A percentile compares a stretch with the other conserved stretches of the same genome.
These are phyloP conservation scores for Aspergillus steynii DNA, from an alignment of 495 filamentous ascomycete genomes.

Conservation along the genomic window DNA sequence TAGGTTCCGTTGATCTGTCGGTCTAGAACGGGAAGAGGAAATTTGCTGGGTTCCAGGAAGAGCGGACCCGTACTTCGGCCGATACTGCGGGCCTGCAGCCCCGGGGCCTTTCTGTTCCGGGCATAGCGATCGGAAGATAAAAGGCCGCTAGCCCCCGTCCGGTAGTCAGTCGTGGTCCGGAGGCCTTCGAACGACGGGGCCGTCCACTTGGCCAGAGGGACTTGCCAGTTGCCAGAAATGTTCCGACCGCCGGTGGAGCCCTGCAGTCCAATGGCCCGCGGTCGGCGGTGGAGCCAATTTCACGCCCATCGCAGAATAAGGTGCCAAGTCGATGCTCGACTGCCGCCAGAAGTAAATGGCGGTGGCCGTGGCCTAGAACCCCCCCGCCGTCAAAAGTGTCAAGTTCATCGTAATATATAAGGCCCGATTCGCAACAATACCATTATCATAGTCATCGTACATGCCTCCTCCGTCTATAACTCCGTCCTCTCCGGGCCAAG, in stretches of 20 bases:
- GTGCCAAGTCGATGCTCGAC: constrained; percentile 3
- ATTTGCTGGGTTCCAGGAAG: not conserved
- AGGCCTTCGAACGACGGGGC: not conserved
- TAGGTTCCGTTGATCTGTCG: constrained; percentile 23
- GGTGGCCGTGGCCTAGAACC: constrained; percentile 28
- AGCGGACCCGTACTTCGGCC: not conserved
- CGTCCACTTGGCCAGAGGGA: too few species aligned
- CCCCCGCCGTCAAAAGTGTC: constrained; percentile 9
- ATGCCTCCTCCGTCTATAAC: not conserved
- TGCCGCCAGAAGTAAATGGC: constrained; percentile 12
- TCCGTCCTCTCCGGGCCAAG: too few species aligned
- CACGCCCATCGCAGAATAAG: not conserved
- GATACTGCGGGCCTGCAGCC: not conserved
- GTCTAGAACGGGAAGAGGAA: constrained; percentile 24
- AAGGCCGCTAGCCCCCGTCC: not conserved
- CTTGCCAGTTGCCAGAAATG: too few species aligned
- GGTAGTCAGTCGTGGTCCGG: not conserved
- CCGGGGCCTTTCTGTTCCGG: too few species aligned
- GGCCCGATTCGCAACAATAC: constrained; percentile 4
- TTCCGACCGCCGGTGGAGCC: too few species aligned
- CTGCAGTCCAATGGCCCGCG: too few species aligned
- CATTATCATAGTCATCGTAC: constrained; percentile 6
- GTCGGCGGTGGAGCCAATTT: too few species aligned
- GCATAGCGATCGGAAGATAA: not conserved
- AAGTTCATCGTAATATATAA: not conserved